Base-by-base conservation (phyloP, 2,329 filamentous ascomycete species). In the Fusarium miscanthi region DNA sequence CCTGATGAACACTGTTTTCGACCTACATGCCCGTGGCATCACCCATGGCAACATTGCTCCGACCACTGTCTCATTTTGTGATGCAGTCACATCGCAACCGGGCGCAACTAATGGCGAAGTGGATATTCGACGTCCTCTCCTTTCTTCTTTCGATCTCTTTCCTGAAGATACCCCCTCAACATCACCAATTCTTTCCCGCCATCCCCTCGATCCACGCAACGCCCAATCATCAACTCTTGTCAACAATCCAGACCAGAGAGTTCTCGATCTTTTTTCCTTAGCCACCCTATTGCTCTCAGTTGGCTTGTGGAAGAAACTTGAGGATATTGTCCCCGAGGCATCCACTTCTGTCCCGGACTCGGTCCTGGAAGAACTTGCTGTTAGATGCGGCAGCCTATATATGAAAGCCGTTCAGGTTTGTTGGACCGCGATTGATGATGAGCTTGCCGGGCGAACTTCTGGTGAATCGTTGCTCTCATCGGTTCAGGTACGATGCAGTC, bases 71-170 rank as follows among this genome's bases (percentile, higher is more conserved):
- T 87, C 92, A 1, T 93, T 95, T 58, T 90, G 86, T 66, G 85
- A 85, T 56, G 83, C 79, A 23, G 81, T 80, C 52, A 85, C 81
- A 25, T 81, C 79, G 5, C 82, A 85, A 46, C 80, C 82, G 3
- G 83, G 81, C 2, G 80, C 82, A 11, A 81, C 79, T 9, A 82
- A 85, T 12, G 81, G 82, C 2, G 84, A 88, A 45, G 84, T 90
- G 21, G 90, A 93, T 62, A 86, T 94, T 53, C 86, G 92, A 27
- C 86, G 89, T 13, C 93, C 93, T 4, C 86, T 93, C 7, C 83
- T 94, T 46, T 91, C 91, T 2, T 92, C 92, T 0, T 95, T 94
- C 74, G 92, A 95, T 71, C 81, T 94, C 6, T 95, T 95, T 77
- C 70, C 80, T 0, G 81, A 82, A 25, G 79, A 80, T 23, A 49